Evolutionary conservation across 768 basidiomycete species (phyloP).

Genomic region (Boletus reticuloceps): DNA sequence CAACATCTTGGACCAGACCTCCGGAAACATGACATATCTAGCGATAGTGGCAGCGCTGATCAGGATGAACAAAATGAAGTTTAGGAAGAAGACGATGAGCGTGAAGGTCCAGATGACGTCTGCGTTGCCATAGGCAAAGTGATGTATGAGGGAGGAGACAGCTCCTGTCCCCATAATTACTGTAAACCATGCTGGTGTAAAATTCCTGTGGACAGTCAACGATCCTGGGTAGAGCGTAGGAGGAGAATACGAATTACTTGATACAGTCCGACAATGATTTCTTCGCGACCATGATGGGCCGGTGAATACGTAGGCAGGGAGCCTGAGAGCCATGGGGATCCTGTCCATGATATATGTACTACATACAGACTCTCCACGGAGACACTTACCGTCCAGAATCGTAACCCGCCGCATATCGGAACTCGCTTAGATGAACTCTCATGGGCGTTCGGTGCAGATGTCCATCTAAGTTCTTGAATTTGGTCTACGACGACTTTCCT

Average conservation of each 20-base stretch:
- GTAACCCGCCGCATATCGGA: background rate
- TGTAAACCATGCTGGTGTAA: conserved; percentile 48
- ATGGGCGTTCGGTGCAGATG: too few relatives aligned
- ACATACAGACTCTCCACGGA: background rate
- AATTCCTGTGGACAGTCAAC: conserved; percentile 32
- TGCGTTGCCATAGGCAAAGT: conserved; percentile 41
- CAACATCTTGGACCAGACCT: conserved; percentile 45
- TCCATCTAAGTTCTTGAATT: too few relatives aligned
- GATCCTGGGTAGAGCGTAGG: background rate
- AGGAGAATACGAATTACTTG: conserved; percentile 17
- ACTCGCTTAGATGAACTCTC: background rate
- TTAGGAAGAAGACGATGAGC: conserved; percentile 38
- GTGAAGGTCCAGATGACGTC: conserved; percentile 35
- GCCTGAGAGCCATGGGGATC: background rate
- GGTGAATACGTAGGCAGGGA: background rate
- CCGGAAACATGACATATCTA: conserved; percentile 42
- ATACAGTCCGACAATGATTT: conserved; percentile 39
- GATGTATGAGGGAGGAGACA: conserved; percentile 38
- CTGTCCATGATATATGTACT: background rate
- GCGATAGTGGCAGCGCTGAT: conserved; percentile 34
- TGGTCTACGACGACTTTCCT: background rate
- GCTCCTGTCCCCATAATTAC: conserved; percentile 49
- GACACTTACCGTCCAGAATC: too few relatives aligned
- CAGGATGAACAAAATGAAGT: conserved; percentile 38
- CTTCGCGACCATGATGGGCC: conserved; percentile 15